Evolutionary conservation across 305 asterid genomes (phyloP).

Genomic region (Ilex paraguariensis): DNA sequence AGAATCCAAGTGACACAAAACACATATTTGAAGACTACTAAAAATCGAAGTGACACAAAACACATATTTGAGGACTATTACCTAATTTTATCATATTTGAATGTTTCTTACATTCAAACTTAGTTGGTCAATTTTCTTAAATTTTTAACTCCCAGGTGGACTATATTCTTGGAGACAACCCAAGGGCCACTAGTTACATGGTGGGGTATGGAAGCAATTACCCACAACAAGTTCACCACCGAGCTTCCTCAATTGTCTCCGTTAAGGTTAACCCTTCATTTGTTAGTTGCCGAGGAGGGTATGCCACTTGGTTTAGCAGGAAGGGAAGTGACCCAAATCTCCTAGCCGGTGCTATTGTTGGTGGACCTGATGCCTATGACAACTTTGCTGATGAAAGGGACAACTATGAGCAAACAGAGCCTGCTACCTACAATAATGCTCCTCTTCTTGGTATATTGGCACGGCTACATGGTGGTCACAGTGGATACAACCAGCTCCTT

Average conservation of each 20-base stretch:
- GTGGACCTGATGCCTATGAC: conserved; percentile 7
- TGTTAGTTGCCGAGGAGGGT: conserved; percentile 1
- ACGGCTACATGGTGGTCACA: not conserved
- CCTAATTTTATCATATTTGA: not conserved
- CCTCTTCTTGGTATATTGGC: conserved; percentile 4
- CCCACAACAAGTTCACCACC: conserved; percentile 2
- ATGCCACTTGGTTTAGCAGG: conserved; percentile 4
- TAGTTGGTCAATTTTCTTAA: too few relatives aligned
- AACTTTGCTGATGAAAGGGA: conserved; percentile 4
- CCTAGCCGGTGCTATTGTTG: conserved; percentile 1
- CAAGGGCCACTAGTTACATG: conserved; percentile 2
- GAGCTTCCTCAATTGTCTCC: conserved; percentile 2
- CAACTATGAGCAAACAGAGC: conserved; percentile 7
- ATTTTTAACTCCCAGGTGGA: not conserved
- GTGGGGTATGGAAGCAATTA: conserved; percentile 1
- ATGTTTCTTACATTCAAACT: too few relatives aligned
- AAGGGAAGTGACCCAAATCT: conserved; percentile 5
- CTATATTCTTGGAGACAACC: conserved; percentile 3
- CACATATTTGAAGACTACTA: too few relatives aligned
- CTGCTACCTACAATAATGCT: conserved; percentile 3
- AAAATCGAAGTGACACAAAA: too few relatives aligned
- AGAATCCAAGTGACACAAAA: too few relatives aligned
- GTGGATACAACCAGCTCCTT: conserved; percentile 1
- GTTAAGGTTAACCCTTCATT: not conserved
- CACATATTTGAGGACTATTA: too few relatives aligned